These are phyloP conservation scores for Flagelloscypha sp. DNA, from an alignment of 768 basidiomycete species.

Conservation along the genomic window DNA sequence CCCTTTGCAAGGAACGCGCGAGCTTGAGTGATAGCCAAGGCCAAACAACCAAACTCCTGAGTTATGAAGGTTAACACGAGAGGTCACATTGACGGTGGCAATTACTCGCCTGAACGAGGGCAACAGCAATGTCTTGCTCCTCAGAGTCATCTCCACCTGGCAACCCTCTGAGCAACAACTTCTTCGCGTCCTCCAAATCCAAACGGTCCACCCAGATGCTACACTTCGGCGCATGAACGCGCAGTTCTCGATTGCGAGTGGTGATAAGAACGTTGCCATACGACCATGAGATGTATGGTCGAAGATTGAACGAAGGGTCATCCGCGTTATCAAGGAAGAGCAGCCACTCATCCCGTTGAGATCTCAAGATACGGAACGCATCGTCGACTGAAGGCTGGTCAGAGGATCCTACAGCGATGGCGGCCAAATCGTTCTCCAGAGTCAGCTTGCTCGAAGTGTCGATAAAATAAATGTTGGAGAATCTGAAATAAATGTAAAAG, in stretches of 20 bases:
- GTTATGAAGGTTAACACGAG: neutral
- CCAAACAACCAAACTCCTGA: slow-evolving; percentile 4
- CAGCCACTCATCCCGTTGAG: too few relatives aligned
- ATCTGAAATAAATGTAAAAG: too few relatives aligned
- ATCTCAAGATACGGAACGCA: too few relatives aligned
- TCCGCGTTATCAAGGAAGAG: slow-evolving; percentile 6
- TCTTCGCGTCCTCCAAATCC: slow-evolving; percentile 4
- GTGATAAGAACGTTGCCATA: slow-evolving; percentile 10
- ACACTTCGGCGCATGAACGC: neutral
- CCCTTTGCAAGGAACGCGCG: slow-evolving; percentile 5
- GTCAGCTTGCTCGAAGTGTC: too few relatives aligned
- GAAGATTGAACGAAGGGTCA: slow-evolving; percentile 3
- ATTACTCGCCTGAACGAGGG: slow-evolving; percentile 7
- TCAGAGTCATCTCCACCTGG: neutral
- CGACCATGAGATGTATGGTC: slow-evolving; percentile 1
- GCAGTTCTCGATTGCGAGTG: slow-evolving; percentile 6
- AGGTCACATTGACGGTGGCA: too few relatives aligned
- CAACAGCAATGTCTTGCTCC: neutral
- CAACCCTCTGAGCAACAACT: slow-evolving; percentile 3
- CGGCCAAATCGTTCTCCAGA: too few relatives aligned
- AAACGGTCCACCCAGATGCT: neutral
- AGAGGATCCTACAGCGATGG: too few relatives aligned
- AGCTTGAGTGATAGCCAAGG: slow-evolving; percentile 6
- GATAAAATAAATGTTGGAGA: too few relatives aligned
- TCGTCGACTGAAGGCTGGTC: too few relatives aligned